Conservation (phyloP, 2,329 filamentous ascomycete species). For the Cladosporium phlei region DNA sequence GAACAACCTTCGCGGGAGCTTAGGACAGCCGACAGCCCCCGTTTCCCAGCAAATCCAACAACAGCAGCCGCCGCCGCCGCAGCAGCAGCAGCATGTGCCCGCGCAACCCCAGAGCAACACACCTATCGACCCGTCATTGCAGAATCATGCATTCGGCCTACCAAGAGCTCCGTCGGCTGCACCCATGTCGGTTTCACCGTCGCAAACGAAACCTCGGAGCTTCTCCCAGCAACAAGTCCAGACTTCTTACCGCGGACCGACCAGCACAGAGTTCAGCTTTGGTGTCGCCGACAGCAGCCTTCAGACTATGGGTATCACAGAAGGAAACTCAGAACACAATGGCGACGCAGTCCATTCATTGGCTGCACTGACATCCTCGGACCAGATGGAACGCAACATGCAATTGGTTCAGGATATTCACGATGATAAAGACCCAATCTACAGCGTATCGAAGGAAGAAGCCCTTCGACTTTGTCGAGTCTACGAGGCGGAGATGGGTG, state of each 20-base stretch:
- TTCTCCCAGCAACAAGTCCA: conserved; percentile 36
- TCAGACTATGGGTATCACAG: conserved; percentile 82
- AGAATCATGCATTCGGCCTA: conserved; percentile 16
- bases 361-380: conserved; percentile 13
- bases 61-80: conserved; percentile 1
- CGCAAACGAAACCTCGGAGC: conserved; percentile 31
- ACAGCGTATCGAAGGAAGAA: conserved; percentile 72
- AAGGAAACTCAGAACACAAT: conserved; percentile 25
- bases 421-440: conserved; percentile 67
- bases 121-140: conserved; percentile 34
- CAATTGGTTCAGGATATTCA: conserved; percentile 34
- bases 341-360: conserved; percentile 18
- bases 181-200: conserved; percentile 29
- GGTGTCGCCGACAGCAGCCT: conserved; percentile 83
- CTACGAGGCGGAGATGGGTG: conserved; percentile 84
- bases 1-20: conserved; percentile 57
- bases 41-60: conserved; percentile 15
- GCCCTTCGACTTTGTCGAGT: conserved; percentile 72
- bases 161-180: conserved; percentile 21
- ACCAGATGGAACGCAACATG: conserved; percentile 6
- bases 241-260: conserved; percentile 74
- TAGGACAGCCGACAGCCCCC: conserved; percentile 31
- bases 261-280: conserved; percentile 77
- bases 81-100: conserved; percentile 2
- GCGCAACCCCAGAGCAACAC: conserved; percentile 20